These are phyloP conservation scores for Grosmannia clavigera DNA, from an alignment of 2,329 filamentous ascomycete genomes.

Conservation along the genomic window DNA sequence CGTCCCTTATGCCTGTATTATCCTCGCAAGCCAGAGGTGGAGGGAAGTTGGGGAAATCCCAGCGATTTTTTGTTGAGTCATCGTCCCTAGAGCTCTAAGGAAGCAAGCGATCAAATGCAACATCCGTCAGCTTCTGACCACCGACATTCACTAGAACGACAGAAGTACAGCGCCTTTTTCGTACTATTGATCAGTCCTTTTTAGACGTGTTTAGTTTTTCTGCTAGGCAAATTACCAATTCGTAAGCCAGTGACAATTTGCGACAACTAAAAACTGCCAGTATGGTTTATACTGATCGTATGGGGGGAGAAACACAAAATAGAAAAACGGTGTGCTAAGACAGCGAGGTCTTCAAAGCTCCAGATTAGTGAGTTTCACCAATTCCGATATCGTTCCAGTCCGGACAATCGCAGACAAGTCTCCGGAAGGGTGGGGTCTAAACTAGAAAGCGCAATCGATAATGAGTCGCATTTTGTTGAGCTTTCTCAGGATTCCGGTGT, in stretches of 20 bases:
- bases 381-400: neutral
- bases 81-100: neutral
- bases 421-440: neutral
- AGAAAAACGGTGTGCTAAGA: no score
- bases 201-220: neutral
- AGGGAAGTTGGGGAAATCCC: constrained; percentile 17
- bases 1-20: neutral
- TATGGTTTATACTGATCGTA: neutral
- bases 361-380: neutral
- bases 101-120: neutral
- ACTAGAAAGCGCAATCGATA: neutral
- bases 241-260: no score
- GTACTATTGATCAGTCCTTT: neutral
- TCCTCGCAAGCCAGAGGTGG: neutral
- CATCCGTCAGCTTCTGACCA: neutral
- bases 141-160: neutral
- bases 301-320: no score
- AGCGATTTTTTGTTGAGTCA: constrained; percentile 14
- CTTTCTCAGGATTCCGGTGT: neutral
- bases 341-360: neutral
- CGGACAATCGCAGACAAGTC: neutral
- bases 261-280: no score
- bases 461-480: neutral
- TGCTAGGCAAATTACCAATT: neutral
- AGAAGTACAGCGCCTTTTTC: neutral